Conservation (phyloP, 495 filamentous ascomycete species). For the Lineolata rhizophorae region DNA sequence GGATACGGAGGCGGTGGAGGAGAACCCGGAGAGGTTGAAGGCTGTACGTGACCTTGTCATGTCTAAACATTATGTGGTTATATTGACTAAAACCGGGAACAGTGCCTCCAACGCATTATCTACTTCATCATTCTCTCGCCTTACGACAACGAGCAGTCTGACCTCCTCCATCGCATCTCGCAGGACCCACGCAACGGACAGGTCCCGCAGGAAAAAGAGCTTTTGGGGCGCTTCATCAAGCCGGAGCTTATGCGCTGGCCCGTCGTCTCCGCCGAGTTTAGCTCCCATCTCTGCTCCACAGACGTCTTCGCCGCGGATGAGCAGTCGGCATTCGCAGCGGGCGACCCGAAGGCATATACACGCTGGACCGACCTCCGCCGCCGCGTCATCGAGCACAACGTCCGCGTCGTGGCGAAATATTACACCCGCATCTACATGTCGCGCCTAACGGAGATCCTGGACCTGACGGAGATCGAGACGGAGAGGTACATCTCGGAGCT, state of each 20-base stretch:
- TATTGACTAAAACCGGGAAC: not conserved
- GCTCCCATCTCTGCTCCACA: slow-evolving; percentile 67
- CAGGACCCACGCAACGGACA: slow-evolving; percentile 30
- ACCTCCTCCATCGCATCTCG: slow-evolving; percentile 83
- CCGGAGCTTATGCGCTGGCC: slow-evolving; percentile 98
- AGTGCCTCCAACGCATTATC: slow-evolving; percentile 60
- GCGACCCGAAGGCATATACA: slow-evolving; percentile 52
- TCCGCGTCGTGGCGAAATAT: slow-evolving; percentile 92
- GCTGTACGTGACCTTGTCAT: slow-evolving; percentile 34
- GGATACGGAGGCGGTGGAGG: slow-evolving; percentile 82
- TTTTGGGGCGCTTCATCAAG: slow-evolving; percentile 84
- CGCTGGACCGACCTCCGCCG: slow-evolving; percentile 89
- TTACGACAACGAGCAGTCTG: slow-evolving; percentile 96
- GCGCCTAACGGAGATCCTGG: slow-evolving; percentile 70
- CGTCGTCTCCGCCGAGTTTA: slow-evolving; percentile 65
- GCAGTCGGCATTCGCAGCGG: slow-evolving; percentile 34
- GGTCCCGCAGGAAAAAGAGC: slow-evolving; percentile 49
- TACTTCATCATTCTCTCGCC: slow-evolving; percentile 94
- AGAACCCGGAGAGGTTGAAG: slow-evolving; percentile 64
- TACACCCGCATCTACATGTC: slow-evolving; percentile 91
- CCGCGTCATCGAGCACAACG: slow-evolving; percentile 97
- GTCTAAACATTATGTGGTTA: not conserved
- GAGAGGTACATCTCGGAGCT: slow-evolving; percentile 93
- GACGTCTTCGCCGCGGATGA: slow-evolving; percentile 62
- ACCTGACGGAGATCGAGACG: slow-evolving; percentile 83